Conservation (phyloP, 352 stramenopile species). For the Globisporangium cylindrosporum region DNA sequence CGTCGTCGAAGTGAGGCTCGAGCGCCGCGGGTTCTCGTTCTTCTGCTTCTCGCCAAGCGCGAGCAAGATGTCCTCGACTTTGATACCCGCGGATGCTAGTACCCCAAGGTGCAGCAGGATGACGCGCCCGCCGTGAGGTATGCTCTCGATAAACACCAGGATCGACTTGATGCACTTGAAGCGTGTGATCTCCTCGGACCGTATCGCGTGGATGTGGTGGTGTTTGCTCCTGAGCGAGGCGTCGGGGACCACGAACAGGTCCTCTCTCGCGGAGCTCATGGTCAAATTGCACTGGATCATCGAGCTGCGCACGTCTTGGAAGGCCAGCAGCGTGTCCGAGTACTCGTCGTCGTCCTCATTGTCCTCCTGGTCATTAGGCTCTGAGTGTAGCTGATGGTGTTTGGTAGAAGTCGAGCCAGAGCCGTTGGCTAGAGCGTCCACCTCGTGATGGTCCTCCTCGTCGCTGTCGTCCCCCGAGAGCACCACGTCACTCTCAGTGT, state of each 20-base stretch:
- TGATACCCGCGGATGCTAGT: slow-evolving; percentile 36
- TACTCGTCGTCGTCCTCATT: slow-evolving; percentile 32
- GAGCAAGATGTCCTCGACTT: slow-evolving; percentile 49
- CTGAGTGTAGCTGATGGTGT: slow-evolving; percentile 1
- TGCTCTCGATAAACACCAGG: slow-evolving; percentile 51
- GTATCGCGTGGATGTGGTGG: slow-evolving; percentile 27
- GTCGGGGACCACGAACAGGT: slow-evolving; percentile 22
- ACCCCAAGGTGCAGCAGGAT: slow-evolving; percentile 67
- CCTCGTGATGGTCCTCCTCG: slow-evolving; percentile 10
- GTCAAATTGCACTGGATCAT: slow-evolving; percentile 59
- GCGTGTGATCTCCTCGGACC: slow-evolving; percentile 35
- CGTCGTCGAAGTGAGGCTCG: slow-evolving; percentile 14
- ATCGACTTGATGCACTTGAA: slow-evolving; percentile 38
- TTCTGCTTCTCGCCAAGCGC: slow-evolving; percentile 56
- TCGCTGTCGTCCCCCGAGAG: slow-evolving; percentile 44
- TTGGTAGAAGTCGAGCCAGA: slow-evolving; percentile 8
- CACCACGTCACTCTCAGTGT: slow-evolving; percentile 41
- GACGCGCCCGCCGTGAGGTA: slow-evolving; percentile 43
- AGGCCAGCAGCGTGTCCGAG: slow-evolving; percentile 48
- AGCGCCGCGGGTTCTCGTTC: slow-evolving; percentile 26
- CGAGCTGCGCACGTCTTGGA: slow-evolving; percentile 62
- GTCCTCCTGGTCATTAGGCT: slow-evolving; percentile 20
- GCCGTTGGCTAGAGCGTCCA: neutral
- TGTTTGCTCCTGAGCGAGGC: slow-evolving; percentile 19
- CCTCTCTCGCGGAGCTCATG: slow-evolving; percentile 35